These are phyloP conservation scores for Boletus sensibilis DNA, from an alignment of 768 basidiomycete species.

Conservation along the genomic window DNA sequence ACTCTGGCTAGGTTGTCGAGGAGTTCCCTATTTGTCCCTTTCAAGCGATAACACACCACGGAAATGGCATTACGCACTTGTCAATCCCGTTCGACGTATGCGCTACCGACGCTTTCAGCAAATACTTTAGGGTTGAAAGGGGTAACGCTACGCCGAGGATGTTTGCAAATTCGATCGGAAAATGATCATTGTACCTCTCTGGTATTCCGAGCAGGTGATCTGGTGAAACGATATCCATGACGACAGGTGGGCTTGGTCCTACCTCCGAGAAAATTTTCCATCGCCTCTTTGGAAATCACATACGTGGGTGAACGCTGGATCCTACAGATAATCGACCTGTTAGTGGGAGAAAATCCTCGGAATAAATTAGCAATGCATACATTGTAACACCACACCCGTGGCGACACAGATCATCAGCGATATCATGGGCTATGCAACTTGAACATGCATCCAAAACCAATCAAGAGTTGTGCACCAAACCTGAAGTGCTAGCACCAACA, in stretches of 20 bases:
- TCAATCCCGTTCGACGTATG: slow-evolving; percentile 21
- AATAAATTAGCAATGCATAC: slow-evolving; percentile 3
- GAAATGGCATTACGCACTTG: slow-evolving; percentile 11
- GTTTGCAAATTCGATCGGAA: slow-evolving; percentile 29
- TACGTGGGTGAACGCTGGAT: slow-evolving; percentile 33
- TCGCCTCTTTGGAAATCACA: slow-evolving; percentile 19
- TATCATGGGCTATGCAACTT: slow-evolving; percentile 36
- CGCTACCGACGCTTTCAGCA: slow-evolving; percentile 7
- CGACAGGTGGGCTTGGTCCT: not conserved
- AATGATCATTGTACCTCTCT: slow-evolving; percentile 29
- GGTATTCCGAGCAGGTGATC: not conserved
- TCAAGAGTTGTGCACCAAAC: slow-evolving; percentile 25
- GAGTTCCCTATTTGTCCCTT: slow-evolving; percentile 31
- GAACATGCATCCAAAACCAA: not conserved
- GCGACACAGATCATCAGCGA: slow-evolving; percentile 35
- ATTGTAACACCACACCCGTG: slow-evolving; percentile 32
- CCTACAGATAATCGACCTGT: slow-evolving; percentile 8
- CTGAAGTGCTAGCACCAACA: slow-evolving; percentile 63
- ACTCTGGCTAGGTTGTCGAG: slow-evolving; percentile 36
- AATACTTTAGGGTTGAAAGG: slow-evolving; percentile 14
- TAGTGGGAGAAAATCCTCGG: slow-evolving; percentile 31
- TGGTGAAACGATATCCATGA: not conserved
- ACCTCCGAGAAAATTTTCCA: slow-evolving; percentile 18
- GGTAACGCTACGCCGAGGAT: slow-evolving; percentile 23
- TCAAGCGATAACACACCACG: not conserved